Percentiles rank a stretch among this genome's conserved stretches.
These are phyloP conservation scores for Bauhinia variegata DNA, from an alignment of 306 rosid species.

Conservation along the genomic window DNA sequence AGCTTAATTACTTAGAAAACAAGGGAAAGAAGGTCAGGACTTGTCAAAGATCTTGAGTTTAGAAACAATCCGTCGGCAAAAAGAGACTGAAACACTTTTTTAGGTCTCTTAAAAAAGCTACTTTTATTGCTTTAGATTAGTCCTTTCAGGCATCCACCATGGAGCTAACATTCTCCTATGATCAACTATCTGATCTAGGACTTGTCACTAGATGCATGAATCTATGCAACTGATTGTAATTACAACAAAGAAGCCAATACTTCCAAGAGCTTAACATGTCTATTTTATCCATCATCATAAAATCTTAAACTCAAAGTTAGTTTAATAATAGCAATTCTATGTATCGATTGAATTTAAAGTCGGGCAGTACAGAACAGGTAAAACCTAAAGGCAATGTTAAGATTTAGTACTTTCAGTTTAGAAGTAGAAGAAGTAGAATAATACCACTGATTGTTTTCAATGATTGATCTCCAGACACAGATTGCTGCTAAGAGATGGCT, in stretches of 20 bases:
- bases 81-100: constrained; percentile 28
- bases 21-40: constrained; percentile 21
- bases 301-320: constrained; percentile 2
- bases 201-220: background rate
- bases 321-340: constrained; percentile 11
- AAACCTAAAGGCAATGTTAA: constrained; percentile 11
- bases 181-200: background rate
- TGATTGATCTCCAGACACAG: constrained; percentile 40
- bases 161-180: constrained; percentile 19
- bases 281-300: background rate
- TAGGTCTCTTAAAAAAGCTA: constrained; percentile 25
- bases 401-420: constrained; percentile 7
- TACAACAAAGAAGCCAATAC: background rate
- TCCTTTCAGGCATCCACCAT: constrained; percentile 3
- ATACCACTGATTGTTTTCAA: constrained; percentile 22
- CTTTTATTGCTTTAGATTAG: constrained; percentile 1
- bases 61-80: constrained; percentile 35
- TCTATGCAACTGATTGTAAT: background rate
- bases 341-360: constrained; percentile 21
- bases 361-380: background rate
- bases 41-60: constrained; percentile 31
- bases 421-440: constrained; percentile 7
- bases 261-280: constrained; percentile 1
- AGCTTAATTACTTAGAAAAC: constrained; percentile 28
- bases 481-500: constrained; percentile 43